Evolutionary conservation across 2,329 filamentous ascomycete genomes (phyloP), one percentile per base, ranked within the genome.

Genomic region (Fusarium brachygibbosum): DNA sequence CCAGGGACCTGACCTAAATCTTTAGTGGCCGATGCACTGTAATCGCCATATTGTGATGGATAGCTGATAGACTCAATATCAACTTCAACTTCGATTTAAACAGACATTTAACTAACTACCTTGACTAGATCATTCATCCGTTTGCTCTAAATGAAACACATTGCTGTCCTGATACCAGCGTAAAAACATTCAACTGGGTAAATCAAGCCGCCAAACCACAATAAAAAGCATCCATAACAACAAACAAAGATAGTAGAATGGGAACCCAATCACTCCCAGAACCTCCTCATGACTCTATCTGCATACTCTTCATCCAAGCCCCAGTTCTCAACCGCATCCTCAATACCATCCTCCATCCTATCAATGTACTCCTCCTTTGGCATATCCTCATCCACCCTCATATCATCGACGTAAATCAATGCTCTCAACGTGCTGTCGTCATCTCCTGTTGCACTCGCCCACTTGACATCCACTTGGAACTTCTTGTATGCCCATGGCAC

Each of bases 401-500:
- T 63, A 42, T 79, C 77, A 71, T 91, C 86, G 35, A 91, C 83
- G 59, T 92, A 92, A 4, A 89, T 86, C 55, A 92, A 78, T 76
- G 86, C 85, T 45, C 64, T 68, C 8, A 79, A 55, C 38, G 68
- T 56, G 58, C 69, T 71, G 21, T 70, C 69, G 19, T 74, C 56
- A 6, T 72, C 60, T 63, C 70, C 54, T 67, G 70, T 50, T 29
- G 63, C 68, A 16, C 69, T 62, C 31, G 74, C 73, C 74, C 76
- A 76, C 23, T 66, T 67, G 23, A 78, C 72, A 38, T 84, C 79
- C 35, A 78, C 69, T 42, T 72, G 68, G 51, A 68, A 67, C 75
- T 91, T 91, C 44, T 84, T 82, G 73, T 92, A 92, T 1, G 84
- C 84, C n/a, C 74, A 71, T 0, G 89, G 88, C 0, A 92, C 90